These are phyloP conservation scores for Auricularia sp. DNA, from an alignment of 768 basidiomycete species.

Conservation along the genomic window DNA sequence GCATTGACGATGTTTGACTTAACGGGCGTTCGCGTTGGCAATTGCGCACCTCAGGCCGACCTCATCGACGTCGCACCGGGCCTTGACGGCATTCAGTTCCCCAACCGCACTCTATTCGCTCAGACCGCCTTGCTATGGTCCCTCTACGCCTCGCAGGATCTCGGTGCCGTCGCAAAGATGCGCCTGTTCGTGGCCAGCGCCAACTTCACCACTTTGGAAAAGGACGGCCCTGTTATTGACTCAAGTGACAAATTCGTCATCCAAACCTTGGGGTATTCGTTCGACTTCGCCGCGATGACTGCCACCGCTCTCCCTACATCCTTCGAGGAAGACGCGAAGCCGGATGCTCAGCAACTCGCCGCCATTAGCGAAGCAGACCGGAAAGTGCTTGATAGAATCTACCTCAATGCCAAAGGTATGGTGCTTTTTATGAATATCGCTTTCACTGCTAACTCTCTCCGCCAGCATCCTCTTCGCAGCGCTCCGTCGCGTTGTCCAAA, in stretches of 20 bases:
- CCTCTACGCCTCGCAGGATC: constrained; percentile 40
- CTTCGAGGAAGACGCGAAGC: constrained; percentile 38
- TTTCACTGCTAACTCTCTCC: neutral
- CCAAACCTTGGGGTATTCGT: constrained; percentile 40
- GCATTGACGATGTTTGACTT: constrained; percentile 41
- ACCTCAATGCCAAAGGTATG: constrained; percentile 49
- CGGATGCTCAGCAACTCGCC: constrained; percentile 33
- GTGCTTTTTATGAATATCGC: neutral
- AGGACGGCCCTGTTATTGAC: constrained; percentile 32
- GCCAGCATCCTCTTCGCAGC: constrained; percentile 50
- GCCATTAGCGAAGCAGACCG: constrained; percentile 29
- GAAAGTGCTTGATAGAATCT: constrained; percentile 45
- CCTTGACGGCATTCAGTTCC: constrained; percentile 28
- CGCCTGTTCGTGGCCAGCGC: constrained; percentile 38
- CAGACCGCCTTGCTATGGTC: constrained; percentile 53
- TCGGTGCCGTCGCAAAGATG: constrained; percentile 26
- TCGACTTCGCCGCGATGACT: constrained; percentile 50
- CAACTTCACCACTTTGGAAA: constrained; percentile 35
- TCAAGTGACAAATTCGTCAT: constrained; percentile 21
- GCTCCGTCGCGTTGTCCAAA: constrained; percentile 31
- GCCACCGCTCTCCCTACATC: constrained; percentile 32
- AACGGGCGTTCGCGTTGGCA: constrained; percentile 32
- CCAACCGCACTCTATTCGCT: constrained; percentile 48
- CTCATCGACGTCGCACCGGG: constrained; percentile 44
- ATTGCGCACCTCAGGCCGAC: constrained; percentile 42